Base-by-base conservation (phyloP, 371 early-diverging fungal species). In the Syncephalis plumigaleata region DNA sequence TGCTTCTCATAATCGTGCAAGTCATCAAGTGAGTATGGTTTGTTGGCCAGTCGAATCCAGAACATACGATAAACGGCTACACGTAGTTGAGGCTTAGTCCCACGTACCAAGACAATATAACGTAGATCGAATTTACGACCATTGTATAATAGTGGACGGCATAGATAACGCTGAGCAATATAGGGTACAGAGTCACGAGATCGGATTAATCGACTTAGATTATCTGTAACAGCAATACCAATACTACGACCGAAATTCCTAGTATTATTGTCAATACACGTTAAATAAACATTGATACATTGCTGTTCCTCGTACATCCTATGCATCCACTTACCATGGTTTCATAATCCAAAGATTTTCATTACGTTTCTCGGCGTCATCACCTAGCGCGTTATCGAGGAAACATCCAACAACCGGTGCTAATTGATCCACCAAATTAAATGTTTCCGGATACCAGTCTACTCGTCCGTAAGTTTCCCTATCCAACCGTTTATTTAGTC, bases 11-110 rank as follows among this genome's bases (percentile, higher is more conserved):
- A 68, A 43, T 75, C 72, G 43, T 66, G 58, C 53, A 67, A 50
- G 43, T 70, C 63, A 18, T 67, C 58, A 45, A 60, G 47, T 9
- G 42, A 44, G 20, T 54, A 52, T 8, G 55, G 45, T 42, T 75
- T 70, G 53, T 75, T 71, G 16, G 75, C 72, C 23, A 75, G 55
- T 9, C 75, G 72, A 39, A 68, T 64, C 72, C 71, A 71, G 49
- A 75, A 75, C 71, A 69, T 70, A 46, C 69, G 70, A 54, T 75
- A 70, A 1, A 69, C 64, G 51, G 68, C 50, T 49, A 63, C 51
- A 36, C 60, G 46, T 46, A 68, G 70, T 9, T 67, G 51, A 52
- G 55, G 55, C 50, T 56, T 53, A 0, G 56, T 58, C 2, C 59
- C 61, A 31, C 66, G 63, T 38, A 75, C 55, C 9, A 71, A 53